A percentile compares a stretch with the other conserved stretches of the same genome.
phyloP scores from a whole-genome alignment of 495 filamentous ascomycete species.

The Aspergillus bridgeri region DNA sequence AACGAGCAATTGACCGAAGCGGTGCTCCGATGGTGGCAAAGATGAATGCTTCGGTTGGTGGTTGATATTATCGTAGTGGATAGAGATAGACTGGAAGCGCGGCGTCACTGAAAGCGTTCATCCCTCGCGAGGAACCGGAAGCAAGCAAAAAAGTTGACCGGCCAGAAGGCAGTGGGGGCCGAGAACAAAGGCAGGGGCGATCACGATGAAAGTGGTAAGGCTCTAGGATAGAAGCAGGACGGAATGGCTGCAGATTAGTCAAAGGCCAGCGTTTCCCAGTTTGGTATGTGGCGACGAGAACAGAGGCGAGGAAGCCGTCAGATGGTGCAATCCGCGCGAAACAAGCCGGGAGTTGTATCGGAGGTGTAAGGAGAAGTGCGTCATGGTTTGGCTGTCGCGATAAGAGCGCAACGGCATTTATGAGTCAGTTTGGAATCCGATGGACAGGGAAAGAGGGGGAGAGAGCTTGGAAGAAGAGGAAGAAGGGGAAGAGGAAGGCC shows the following conservation, averaged over 20 bases:
- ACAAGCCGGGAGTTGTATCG: slow-evolving; percentile 30
- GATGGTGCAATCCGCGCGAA: slow-evolving; percentile 18
- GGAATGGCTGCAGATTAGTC: not conserved
- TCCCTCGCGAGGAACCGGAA: not conserved
- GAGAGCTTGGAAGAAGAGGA: too few relatives aligned
- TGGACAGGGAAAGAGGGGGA: too few relatives aligned
- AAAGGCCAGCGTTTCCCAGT: not conserved
- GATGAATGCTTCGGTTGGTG: not conserved
- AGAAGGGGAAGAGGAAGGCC: slow-evolving; percentile 4
- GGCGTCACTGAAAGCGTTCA: not conserved
- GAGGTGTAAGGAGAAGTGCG: slow-evolving; percentile 32
- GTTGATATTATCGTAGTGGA: not conserved
- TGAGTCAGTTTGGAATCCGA: not conserved
- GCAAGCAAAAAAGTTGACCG: not conserved
- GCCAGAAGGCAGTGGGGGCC: not conserved
- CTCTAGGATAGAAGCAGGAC: not conserved
- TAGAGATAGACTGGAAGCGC: not conserved
- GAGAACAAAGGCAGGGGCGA: not conserved
- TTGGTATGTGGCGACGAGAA: not conserved
- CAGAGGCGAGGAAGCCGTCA: slow-evolving; percentile 12
- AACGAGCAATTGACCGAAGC: not conserved
- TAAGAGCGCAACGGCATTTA: slow-evolving; percentile 9
- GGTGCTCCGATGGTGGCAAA: slow-evolving; percentile 2
- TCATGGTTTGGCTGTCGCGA: slow-evolving; percentile 38
- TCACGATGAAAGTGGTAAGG: not conserved